A percentile compares a stretch with the other conserved stretches of the same genome.
phyloP scores from a whole-genome alignment of 2,329 filamentous ascomycete genomes.

The Ceratocystis eucalypticola region DNA sequence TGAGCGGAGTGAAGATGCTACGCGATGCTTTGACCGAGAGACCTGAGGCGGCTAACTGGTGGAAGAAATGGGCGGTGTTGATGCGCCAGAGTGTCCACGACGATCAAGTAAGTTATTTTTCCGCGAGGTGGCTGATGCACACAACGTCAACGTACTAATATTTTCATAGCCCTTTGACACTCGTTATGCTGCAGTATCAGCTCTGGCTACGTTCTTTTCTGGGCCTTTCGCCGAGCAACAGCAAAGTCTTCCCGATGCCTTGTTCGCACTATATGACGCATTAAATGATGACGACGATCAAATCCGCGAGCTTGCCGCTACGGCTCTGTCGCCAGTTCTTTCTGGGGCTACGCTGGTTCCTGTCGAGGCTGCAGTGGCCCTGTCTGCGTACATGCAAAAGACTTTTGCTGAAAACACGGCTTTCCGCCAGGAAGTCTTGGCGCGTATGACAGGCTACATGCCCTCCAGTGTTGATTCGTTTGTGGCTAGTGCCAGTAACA shows the following conservation, averaged over 20 bases:
- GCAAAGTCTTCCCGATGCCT: conserved; percentile 37
- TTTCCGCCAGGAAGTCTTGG: conserved; percentile 31
- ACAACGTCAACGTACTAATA: background rate
- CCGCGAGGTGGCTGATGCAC: background rate
- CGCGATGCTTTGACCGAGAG: conserved; percentile 11
- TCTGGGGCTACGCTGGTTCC: conserved; percentile 31
- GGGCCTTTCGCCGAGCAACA: conserved; percentile 16
- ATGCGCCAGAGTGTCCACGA: conserved; percentile 36
- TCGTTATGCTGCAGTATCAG: conserved; percentile 44
- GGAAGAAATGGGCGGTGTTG: conserved; percentile 36
- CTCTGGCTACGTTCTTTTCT: conserved; percentile 40
- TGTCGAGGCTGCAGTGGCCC: conserved; percentile 34
- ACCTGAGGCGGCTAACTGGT: background rate
- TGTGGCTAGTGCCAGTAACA: conserved; percentile 22
- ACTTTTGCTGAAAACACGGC: conserved; percentile 26
- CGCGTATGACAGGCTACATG: conserved; percentile 29
- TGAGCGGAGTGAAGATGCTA: conserved; percentile 18
- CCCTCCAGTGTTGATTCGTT: conserved; percentile 1
- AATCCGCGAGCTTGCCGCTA: conserved; percentile 53
- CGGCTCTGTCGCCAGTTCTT: conserved; percentile 36
- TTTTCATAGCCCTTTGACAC: conserved; percentile 46
- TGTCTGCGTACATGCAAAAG: conserved; percentile 32
- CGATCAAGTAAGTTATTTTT: conserved; percentile 31
- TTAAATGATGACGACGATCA: conserved; percentile 90
- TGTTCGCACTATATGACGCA: conserved; percentile 58